Evolutionary conservation across 768 basidiomycete species (phyloP), one percentile per base, ranked within the genome.

Genomic region (Hericium erinaceus): DNA sequence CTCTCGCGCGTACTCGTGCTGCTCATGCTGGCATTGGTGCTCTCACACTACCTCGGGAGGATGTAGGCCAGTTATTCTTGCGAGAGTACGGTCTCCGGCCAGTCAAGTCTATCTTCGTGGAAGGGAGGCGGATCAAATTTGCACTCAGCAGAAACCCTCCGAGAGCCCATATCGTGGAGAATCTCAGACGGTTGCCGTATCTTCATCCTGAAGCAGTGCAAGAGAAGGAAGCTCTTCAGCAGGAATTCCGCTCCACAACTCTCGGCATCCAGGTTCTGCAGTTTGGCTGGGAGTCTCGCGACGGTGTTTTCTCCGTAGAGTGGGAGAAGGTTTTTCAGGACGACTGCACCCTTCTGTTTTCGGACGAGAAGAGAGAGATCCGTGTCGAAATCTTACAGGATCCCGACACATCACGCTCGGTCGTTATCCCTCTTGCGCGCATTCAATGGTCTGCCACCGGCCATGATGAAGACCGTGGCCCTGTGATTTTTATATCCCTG

Each of bases 201-300:
- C 41, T 61, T 18, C 33, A 44, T 40, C 58, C 58, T 22, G 38
- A 57, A 41, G 38, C 51, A 10, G 37, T 26, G 10, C 24, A 55
- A 51, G 57, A 40, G 24, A 49, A 54, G 16, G 57, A 57, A 38
- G 54, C 41, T 8, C 41, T 37, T 8, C 38, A 52, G 44, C 52
- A 54, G 24, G 60, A 72, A 22, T 69, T 80, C 9, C 61, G 65
- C n/a, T 39, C 60, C 3, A 60, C 62, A 16, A 39, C 44, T 8
- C 67, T 80, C 24, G 56, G 61, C 7, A 63, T 83, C 52, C 59
- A 58, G 4, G 64, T 68, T 4, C 60, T 86, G 26, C 83, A 84
- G 61, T 83, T 84, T 60, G 80, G 81, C 13, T 83, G 82, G 83
- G 71, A 75, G 62, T 84, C 83, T 58, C 74, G 82, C n/a, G 82